Conservation (phyloP, 108 stramenopile genomes). For the Aurantiochytrium sp. region DNA sequence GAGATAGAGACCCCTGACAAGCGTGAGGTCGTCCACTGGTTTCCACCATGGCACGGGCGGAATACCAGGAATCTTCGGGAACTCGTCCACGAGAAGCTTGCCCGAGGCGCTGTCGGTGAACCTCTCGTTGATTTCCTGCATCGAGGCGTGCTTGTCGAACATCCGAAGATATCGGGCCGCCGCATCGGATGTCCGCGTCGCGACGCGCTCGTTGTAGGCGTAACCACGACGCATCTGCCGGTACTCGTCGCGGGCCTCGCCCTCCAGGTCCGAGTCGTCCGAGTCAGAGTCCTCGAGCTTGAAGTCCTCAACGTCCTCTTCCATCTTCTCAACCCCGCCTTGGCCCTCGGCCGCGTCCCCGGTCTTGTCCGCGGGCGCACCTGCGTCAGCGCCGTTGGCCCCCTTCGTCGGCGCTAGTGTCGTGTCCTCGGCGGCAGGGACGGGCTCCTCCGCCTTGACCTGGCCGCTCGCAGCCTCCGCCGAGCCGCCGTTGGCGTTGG, state of each 20-base stretch:
- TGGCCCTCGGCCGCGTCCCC: not conserved
- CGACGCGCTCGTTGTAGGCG: not conserved
- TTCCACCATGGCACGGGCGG: not conserved
- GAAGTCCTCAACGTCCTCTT: not conserved
- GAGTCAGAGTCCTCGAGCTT: constrained; percentile 6
- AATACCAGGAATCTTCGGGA: not conserved
- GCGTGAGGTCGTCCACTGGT: not conserved
- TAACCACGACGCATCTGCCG: not conserved
- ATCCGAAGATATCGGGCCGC: not conserved
- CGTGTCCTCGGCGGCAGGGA: not conserved
- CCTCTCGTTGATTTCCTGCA: not conserved
- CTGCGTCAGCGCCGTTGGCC: too few species aligned
- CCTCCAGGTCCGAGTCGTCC: not conserved
- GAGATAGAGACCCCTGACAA: not conserved
- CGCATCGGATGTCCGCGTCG: not conserved
- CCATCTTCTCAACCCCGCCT: too few species aligned
- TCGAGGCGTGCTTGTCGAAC: not conserved
- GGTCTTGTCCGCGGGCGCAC: not conserved
- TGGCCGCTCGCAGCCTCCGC: not conserved
- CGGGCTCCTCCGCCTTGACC: too few species aligned
- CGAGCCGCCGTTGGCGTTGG: not conserved
- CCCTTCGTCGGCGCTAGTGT: too few species aligned
- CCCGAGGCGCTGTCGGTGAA: not conserved
- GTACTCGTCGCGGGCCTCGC: not conserved
- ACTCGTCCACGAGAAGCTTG: not conserved